Conservation (phyloP, 1,139 yeast genomes). For the Diutina rugosa region DNA sequence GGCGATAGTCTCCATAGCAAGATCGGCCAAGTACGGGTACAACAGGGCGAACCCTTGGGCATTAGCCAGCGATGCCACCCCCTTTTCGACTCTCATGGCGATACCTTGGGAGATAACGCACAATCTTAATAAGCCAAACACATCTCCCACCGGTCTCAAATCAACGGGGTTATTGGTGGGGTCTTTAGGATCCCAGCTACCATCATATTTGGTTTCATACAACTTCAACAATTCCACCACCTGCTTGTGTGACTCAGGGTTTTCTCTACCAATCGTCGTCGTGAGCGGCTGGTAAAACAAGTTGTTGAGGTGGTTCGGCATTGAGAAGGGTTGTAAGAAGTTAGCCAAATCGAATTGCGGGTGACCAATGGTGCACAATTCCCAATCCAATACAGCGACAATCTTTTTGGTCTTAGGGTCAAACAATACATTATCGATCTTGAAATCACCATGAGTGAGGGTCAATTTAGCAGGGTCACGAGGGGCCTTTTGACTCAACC, state of each 20-base stretch:
- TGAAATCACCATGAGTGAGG: slow-evolving; percentile 58
- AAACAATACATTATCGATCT: slow-evolving; percentile 49
- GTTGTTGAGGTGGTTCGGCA: slow-evolving; percentile 25
- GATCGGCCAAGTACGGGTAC: neutral
- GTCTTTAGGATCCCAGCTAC: slow-evolving; percentile 22
- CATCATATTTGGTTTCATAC: slow-evolving; percentile 18
- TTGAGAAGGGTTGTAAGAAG: slow-evolving; percentile 42
- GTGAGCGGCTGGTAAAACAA: slow-evolving; percentile 17
- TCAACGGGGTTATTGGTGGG: slow-evolving; percentile 25
- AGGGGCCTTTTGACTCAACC: slow-evolving; percentile 31
- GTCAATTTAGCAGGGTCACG: slow-evolving; percentile 33
- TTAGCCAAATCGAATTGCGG: slow-evolving; percentile 55
- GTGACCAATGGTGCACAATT: slow-evolving; percentile 55
- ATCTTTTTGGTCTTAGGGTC: slow-evolving; percentile 37
- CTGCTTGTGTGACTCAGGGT: slow-evolving; percentile 13
- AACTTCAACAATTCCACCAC: slow-evolving; percentile 15
- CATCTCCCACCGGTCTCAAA: slow-evolving; percentile 44
- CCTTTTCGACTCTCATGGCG: slow-evolving; percentile 45
- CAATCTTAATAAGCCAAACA: slow-evolving; percentile 46
- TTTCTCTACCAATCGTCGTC: slow-evolving; percentile 24
- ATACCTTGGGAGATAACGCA: slow-evolving; percentile 58
- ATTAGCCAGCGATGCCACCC: slow-evolving; percentile 33
- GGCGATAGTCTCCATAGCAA: neutral
- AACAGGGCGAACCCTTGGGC: neutral
- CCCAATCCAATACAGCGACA: slow-evolving; percentile 57